Evolutionary conservation across 208 protist genomes (phyloP).

Genomic region (Leishmania martiniquensis): DNA sequence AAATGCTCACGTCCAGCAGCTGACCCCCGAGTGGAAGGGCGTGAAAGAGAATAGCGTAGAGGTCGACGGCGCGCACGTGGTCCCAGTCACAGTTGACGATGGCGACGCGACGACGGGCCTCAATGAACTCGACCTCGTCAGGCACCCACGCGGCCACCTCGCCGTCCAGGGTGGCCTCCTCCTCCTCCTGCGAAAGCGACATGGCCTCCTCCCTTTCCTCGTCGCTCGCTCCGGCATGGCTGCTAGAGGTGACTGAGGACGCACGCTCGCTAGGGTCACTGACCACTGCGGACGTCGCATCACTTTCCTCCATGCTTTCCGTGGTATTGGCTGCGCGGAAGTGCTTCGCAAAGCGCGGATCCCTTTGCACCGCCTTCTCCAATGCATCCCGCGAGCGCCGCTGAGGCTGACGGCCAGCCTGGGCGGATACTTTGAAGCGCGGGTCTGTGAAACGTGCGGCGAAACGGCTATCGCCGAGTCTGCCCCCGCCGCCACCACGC

Average conservation of each 20-base stretch:
- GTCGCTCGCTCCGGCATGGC: neutral
- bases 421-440: constrained; percentile 72
- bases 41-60: constrained; percentile 96
- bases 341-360: constrained; percentile 81
- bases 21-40: constrained; percentile 95
- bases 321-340: constrained; percentile 29
- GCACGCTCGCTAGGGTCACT: neutral
- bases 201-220: constrained; percentile 32
- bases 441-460: constrained; percentile 87
- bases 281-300: constrained; percentile 16
- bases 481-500: constrained; percentile 38
- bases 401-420: constrained; percentile 10
- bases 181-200: constrained; percentile 30
- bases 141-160: constrained; percentile 75
- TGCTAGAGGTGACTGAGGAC: neutral
- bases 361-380: constrained; percentile 39
- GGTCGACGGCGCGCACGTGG: constrained; percentile 92
- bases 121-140: constrained; percentile 78
- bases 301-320: constrained; percentile 37
- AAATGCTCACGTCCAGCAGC: constrained; percentile 92
- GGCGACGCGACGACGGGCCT: constrained; percentile 88
- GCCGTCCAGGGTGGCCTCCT: constrained; percentile 46
- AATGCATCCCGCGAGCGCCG: constrained; percentile 14
- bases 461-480: constrained; percentile 65
- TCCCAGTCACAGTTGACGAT: constrained; percentile 98